Conservation (phyloP, 2,329 filamentous ascomycete genomes). For the Penicillium olsonii region DNA sequence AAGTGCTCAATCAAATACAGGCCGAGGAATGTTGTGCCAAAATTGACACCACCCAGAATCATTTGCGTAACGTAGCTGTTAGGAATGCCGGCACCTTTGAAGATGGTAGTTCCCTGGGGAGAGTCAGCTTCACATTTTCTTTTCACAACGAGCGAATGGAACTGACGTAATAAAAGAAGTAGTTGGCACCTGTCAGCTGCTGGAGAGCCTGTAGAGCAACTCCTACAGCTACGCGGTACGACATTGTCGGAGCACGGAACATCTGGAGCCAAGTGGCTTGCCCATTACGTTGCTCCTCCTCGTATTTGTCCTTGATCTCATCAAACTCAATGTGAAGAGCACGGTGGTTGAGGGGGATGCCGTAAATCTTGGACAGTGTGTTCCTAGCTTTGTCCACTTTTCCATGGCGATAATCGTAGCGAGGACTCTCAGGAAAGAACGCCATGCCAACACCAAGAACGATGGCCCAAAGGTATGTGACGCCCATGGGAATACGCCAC, state of each 20-base stretch:
- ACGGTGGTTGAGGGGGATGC: constrained; percentile 54
- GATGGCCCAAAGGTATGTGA: constrained; percentile 59
- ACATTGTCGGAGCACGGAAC: constrained; percentile 46
- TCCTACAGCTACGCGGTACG: constrained; percentile 43
- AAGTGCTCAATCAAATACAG: constrained; percentile 69
- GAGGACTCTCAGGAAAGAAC: constrained; percentile 59
- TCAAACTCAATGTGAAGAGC: constrained; percentile 54
- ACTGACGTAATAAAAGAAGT: constrained; percentile 55
- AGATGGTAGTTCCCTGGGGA: constrained; percentile 38
- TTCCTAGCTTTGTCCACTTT: constrained; percentile 52
- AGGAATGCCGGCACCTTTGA: constrained; percentile 63
- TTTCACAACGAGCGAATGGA: background rate
- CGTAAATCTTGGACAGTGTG: constrained; percentile 58
- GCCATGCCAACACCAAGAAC: constrained; percentile 57
- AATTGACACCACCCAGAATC: constrained; percentile 67
- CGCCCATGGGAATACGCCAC: constrained; percentile 55
- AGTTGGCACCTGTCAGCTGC: constrained; percentile 48
- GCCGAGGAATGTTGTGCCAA: constrained; percentile 64
- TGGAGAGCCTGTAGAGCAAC: constrained; percentile 46
- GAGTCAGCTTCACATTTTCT: background rate
- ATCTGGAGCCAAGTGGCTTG: constrained; percentile 36
- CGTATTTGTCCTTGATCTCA: constrained; percentile 59
- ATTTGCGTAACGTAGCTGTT: constrained; percentile 67
- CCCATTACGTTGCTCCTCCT: constrained; percentile 50
- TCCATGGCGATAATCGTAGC: constrained; percentile 60